A percentile compares a stretch with the other conserved stretches of the same genome.
Evolutionary conservation across 2,329 filamentous ascomycete genomes (phyloP).

Genomic region (Hypoxylon sp.): DNA sequence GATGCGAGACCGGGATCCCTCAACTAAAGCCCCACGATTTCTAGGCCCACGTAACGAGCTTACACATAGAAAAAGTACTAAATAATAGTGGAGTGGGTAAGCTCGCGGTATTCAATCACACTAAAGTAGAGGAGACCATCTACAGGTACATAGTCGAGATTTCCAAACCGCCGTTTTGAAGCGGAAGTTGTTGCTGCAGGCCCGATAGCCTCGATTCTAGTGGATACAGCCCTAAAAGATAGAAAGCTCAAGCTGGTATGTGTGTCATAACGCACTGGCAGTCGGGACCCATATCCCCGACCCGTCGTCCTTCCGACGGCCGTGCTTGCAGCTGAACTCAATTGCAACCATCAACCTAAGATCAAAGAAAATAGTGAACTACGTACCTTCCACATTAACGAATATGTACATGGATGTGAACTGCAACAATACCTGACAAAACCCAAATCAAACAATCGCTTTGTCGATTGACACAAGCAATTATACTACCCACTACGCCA

Average conservation of each 20-base stretch:
- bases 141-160: background rate
- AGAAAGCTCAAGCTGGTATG: background rate
- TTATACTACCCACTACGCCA: conserved; percentile 18
- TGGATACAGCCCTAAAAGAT: conserved; percentile 20
- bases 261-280: conserved; percentile 14
- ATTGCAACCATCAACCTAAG: conserved; percentile 18
- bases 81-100: conserved; percentile 10
- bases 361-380: conserved; percentile 43
- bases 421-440: conserved; percentile 1
- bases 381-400: conserved; percentile 21
- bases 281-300: conserved; percentile 22
- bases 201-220: conserved; percentile 30
- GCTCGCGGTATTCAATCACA: conserved; percentile 13
- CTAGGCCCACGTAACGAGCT: conserved; percentile 9
- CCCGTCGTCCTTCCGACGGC: conserved; percentile 48
- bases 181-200: background rate
- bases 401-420: conserved; percentile 14
- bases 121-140: conserved; percentile 1
- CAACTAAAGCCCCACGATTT: conserved; percentile 21
- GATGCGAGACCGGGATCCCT: background rate
- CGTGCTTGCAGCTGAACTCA: conserved; percentile 21
- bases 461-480: conserved; percentile 10
- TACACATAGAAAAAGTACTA: background rate
- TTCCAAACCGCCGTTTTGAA: conserved; percentile 4
- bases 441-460: conserved; percentile 17